Base-by-base conservation (phyloP, 805 yeast genomes). In the Tetrapisispora pingtungensis region DNA sequence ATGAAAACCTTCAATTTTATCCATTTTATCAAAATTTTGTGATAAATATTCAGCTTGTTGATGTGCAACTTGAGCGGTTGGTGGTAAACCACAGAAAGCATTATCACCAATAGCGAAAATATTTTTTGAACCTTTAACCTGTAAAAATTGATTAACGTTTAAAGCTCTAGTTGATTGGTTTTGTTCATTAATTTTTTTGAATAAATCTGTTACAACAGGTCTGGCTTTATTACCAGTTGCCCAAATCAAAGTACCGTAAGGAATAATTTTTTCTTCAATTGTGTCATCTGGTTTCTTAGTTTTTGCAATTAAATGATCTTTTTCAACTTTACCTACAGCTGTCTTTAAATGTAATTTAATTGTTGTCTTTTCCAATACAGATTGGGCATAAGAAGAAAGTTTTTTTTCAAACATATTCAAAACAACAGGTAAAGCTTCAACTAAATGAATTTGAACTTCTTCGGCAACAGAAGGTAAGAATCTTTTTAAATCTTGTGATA, bases 1-100 rank as follows among this genome's bases (percentile, higher is more conserved):
- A 50, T 67, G 70, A 58, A 69, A 65, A 43, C 55, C 57, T 33
- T 67, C 64, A 41, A 61, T 55, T 43, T 65, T 61, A n/a, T 65
- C 65, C 63, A 69, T 64, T 61, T 75, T 82, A 65, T 75, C 78
- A 65, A 89, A 83, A 52, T 77, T 76, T 40, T 73, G 71, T 41
- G 87, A 89, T 55, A 89, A 74, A 68, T 77, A 89, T 46, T 73
- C 73, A 56, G 96, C 97, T 68, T 87, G 83, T 72, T 89, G 97
- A 68, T 86, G 81, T 33, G 97, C 97, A 47, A 88, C 96, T 72
- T 89, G 97, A 26, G 97, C 97, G 46, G 97, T 89, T 55, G 97
- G 97, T 17, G 96, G 95, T 59, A 78, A 77, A 59, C 85, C 84
- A 49, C 95, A 84, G 47, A 76, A 74, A 20, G 96, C 87, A 67